Percentiles rank a stretch among this genome's conserved stretches.
Evolutionary conservation across 257 asterid genomes (phyloP).

Genomic region (Jasminum sambac): DNA sequence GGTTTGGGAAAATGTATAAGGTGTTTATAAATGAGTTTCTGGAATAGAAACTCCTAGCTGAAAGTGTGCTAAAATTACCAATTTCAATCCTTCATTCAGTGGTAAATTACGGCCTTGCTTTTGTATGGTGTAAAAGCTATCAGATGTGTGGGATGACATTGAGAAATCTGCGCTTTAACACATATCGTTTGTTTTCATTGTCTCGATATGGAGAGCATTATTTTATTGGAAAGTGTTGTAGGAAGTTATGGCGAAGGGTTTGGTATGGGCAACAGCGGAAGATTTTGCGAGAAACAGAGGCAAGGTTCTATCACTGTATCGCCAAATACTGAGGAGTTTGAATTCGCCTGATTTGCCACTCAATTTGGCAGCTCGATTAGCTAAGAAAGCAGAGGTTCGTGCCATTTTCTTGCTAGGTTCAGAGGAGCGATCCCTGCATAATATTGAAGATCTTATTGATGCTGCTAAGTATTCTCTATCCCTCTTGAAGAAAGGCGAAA

Average conservation of each 20-base stretch:
- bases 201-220: no score
- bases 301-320: conserved; percentile 40
- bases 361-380: conserved; percentile 42
- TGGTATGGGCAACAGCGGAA: conserved; percentile 51
- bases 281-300: conserved; percentile 51
- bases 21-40: no score
- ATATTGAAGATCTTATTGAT: conserved; percentile 49
- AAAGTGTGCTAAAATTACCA: no score
- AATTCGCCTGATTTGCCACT: conserved; percentile 46
- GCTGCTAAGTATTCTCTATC: conserved; percentile 50
- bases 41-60: no score
- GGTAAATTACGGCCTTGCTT: no score
- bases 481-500: conserved; percentile 38
- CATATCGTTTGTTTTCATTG: no score
- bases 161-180: no score
- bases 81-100: no score
- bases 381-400: conserved; percentile 50
- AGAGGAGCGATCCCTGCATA: conserved; percentile 43
- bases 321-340: conserved; percentile 46
- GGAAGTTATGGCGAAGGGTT: conserved; percentile 35
- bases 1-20: no score
- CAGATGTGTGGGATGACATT: no score
- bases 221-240: no score
- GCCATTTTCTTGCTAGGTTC: conserved; percentile 41
- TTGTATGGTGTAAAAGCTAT: no score